Percentiles rank a stretch among this genome's conserved stretches.
Conservation (phyloP, 202 grass and related monocot species). For the Brachypodium distachyon region DNA sequence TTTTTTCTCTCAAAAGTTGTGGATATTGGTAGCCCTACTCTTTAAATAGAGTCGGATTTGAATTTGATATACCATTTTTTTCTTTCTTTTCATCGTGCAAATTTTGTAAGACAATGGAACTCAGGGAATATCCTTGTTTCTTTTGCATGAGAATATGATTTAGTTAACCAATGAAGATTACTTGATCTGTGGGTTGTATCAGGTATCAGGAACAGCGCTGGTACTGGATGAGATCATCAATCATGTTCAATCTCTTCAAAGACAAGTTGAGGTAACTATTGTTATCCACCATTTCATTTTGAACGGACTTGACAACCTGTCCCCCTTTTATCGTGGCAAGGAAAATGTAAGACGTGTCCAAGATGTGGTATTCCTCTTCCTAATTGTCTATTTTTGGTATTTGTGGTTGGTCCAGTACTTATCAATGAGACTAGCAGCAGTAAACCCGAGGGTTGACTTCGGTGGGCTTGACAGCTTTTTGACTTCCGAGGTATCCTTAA, state of each 20-base stretch:
- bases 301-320: background rate
- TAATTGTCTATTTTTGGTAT: background rate
- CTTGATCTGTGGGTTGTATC: background rate
- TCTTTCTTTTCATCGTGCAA: background rate
- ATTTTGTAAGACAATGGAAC: background rate
- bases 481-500: conserved; percentile 52
- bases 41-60: background rate
- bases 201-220: conserved; percentile 80
- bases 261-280: conserved; percentile 73
- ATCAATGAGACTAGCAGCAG: conserved; percentile 81
- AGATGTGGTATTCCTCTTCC: background rate
- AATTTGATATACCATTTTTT: background rate
- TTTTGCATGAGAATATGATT: background rate
- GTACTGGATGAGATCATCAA: conserved; percentile 98
- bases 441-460: conserved; percentile 85
- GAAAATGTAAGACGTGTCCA: background rate
- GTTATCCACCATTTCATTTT: background rate
- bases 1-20: background rate
- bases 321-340: background rate
- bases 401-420: conserved; percentile 57
- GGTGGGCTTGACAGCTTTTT: conserved; percentile 68
- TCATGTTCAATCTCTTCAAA: conserved; percentile 91
- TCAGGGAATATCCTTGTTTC: too few relatives aligned
- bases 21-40: background rate
- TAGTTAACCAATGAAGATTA: background rate